Conservation (phyloP, 805 yeast genomes). For the Cyberlindnera xishuangbannaensis region DNA sequence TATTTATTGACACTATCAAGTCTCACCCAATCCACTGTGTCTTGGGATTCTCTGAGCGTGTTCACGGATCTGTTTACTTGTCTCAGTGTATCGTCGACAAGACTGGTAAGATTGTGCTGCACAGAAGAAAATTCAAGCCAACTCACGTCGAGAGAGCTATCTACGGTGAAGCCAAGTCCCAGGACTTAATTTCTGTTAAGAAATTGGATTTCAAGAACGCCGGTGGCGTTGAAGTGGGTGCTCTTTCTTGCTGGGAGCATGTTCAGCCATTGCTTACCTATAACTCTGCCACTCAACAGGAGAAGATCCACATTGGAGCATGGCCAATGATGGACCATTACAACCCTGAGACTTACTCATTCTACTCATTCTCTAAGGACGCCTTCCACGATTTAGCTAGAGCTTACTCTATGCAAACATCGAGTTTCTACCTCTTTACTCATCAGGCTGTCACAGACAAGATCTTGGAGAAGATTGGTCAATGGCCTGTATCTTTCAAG, state of each 20-base stretch:
- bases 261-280: background rate
- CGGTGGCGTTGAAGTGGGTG: background rate
- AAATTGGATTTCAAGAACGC: background rate
- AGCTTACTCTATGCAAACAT: constrained; percentile 6
- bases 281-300: background rate
- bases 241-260: background rate
- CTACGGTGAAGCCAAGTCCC: background rate
- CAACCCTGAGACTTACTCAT: background rate
- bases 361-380: constrained; percentile 2
- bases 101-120: background rate
- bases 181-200: background rate
- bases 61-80: constrained; percentile 16
- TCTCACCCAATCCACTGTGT: constrained; percentile 3
- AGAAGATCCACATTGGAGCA: background rate
- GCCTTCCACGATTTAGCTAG: constrained; percentile 8
- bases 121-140: background rate
- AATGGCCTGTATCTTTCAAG: background rate
- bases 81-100: constrained; percentile 9
- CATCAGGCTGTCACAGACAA: constrained; percentile 1
- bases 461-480: constrained; percentile 8
- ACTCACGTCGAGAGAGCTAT: background rate
- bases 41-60: constrained; percentile 13
- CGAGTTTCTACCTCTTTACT: constrained; percentile 7
- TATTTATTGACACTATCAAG: background rate
- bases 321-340: background rate